Base-by-base conservation (phyloP, 106 monocot genomes). In the Allium sativum region DNA sequence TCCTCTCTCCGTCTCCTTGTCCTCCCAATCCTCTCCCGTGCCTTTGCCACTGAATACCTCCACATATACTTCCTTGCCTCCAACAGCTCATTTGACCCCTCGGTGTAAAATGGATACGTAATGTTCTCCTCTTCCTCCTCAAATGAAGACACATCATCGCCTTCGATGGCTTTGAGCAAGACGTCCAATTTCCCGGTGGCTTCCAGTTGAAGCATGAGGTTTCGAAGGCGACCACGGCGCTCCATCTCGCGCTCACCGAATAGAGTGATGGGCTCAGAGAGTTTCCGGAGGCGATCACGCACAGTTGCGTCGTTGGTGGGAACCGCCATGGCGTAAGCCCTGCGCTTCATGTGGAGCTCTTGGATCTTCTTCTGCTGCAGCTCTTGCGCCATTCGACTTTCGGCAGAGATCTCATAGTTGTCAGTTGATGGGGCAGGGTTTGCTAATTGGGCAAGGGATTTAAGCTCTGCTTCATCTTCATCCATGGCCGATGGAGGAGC, bases 171-270 rank as follows among this genome's bases (percentile, higher is more conserved):
- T 42, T 61, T 78, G 45, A 96, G 74, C 8, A 90, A 62, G 57
- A 60, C 72, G 20, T 96, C 87, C 18, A 91, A 79, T 66, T 96
- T 68, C 12, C 90, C 90, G 56, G 87, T 87, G 4, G 84, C 75
- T 12, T 96, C 96, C 17, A 96, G 81, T 18, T 65, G 68, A 44
- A 82, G 74, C 91, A 91, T 96, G 65, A 96, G 59, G 22, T 76
- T 67, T 41, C 96, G 73, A 22, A 96, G 84, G 12, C 96, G 81
- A 65, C 91, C 96, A 8, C 96, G 81, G 64, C 96, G 87, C 73
- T 96, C 96, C 96, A 96, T 96, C 77, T 96, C 96, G 19, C 96
- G 79, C 79, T 96, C 96, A 8, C 96, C 96, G 45, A 96, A 96
- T 70, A 96, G 77, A n/a, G 96, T 96, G 58, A 96, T 69, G 45